Evolutionary conservation across 352 stramenopile species (phyloP).

Genomic region (Phytophthora fragariaefolia): DNA sequence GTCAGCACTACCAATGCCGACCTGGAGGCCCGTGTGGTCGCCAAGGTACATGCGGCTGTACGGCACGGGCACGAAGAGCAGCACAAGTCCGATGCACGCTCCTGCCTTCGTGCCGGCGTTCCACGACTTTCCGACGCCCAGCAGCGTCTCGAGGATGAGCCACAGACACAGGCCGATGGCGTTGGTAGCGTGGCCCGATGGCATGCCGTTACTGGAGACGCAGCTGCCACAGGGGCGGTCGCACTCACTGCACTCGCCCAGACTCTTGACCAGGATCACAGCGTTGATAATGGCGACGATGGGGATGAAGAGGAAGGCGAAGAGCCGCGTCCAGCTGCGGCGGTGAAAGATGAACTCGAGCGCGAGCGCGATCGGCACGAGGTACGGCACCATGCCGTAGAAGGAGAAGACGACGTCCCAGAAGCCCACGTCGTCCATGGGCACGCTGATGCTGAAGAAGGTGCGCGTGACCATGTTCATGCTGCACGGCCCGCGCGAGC

Average conservation of each 20-base stretch:
- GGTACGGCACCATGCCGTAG: slow-evolving; percentile 67
- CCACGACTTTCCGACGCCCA: slow-evolving; percentile 42
- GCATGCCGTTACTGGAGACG: slow-evolving; percentile 54
- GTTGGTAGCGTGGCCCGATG: slow-evolving; percentile 61
- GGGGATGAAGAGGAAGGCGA: slow-evolving; percentile 59
- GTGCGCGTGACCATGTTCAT: slow-evolving; percentile 44
- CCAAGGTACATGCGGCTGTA: slow-evolving; percentile 70
- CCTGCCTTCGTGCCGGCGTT: slow-evolving; percentile 18
- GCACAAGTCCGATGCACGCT: slow-evolving; percentile 13
- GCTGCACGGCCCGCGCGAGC: slow-evolving; percentile 59
- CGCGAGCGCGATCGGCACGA: slow-evolving; percentile 46
- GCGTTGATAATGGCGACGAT: slow-evolving; percentile 54
- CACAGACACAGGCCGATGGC: slow-evolving; percentile 58
- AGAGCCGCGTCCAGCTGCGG: slow-evolving; percentile 54
- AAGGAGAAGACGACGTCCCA: slow-evolving; percentile 60
- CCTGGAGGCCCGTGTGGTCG: slow-evolving; percentile 62
- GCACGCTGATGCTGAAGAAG: slow-evolving; percentile 64
- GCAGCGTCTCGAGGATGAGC: slow-evolving; percentile 52
- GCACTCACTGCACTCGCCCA: slow-evolving; percentile 58
- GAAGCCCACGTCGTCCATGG: slow-evolving; percentile 42
- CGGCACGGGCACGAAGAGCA: slow-evolving; percentile 56
- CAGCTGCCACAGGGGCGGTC: slow-evolving; percentile 56
- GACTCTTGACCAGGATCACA: slow-evolving; percentile 44
- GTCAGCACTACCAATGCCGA: slow-evolving; percentile 45
- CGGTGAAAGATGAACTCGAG: slow-evolving; percentile 51